These are phyloP conservation scores for Sphaerulina musiva DNA, from an alignment of 2,329 filamentous ascomycete species.

Conservation along the genomic window DNA sequence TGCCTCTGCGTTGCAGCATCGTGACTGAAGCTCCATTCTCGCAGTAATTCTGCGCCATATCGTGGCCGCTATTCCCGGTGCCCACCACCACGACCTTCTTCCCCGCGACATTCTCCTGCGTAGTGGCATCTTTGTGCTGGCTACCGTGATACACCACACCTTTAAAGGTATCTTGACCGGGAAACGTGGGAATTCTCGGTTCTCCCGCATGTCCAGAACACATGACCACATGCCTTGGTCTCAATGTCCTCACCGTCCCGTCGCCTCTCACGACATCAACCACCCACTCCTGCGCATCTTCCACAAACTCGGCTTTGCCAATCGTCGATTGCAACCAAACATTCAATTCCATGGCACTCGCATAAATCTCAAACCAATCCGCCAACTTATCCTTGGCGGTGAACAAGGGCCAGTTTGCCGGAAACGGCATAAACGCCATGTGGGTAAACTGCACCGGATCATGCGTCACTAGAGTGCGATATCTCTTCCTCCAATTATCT, in stretches of 20 bases:
- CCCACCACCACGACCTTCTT: slow-evolving; percentile 47
- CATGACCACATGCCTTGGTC: slow-evolving; percentile 59
- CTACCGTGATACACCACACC: slow-evolving; percentile 38
- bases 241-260: slow-evolving; percentile 48
- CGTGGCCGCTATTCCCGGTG: slow-evolving; percentile 46
- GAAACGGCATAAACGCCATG: slow-evolving; percentile 60
- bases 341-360: slow-evolving; percentile 59
- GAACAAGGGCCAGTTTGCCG: slow-evolving; percentile 60
- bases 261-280: slow-evolving; percentile 43
- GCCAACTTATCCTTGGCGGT: slow-evolving; percentile 59
- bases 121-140: slow-evolving; percentile 7
- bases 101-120: slow-evolving; percentile 18
- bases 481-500: slow-evolving; percentile 48
- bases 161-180: slow-evolving; percentile 48
- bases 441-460: slow-evolving; percentile 58
- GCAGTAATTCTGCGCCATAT: slow-evolving; percentile 48
- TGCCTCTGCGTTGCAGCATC: slow-evolving; percentile 62
- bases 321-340: slow-evolving; percentile 49
- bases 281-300: slow-evolving; percentile 48
- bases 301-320: slow-evolving; percentile 42
- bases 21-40: slow-evolving; percentile 63
- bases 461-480: slow-evolving; percentile 55
- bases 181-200: slow-evolving; percentile 48
- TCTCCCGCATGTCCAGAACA: slow-evolving; percentile 64
- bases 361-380: slow-evolving; percentile 63